phyloP scores from a whole-genome alignment of 768 basidiomycete genomes.

The Mrakia frigida region DNA sequence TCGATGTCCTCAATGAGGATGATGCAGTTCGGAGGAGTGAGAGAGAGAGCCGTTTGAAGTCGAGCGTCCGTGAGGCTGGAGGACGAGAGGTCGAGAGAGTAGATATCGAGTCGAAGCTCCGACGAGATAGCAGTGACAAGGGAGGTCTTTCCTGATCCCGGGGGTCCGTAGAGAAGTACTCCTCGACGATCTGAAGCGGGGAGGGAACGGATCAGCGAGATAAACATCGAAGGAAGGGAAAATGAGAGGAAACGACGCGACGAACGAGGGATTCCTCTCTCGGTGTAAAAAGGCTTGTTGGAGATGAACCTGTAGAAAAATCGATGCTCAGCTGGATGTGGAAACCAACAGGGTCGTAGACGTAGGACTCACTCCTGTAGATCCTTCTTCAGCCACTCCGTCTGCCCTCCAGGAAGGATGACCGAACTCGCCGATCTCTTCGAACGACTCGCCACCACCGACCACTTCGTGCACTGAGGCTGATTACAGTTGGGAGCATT shows the following conservation, averaged over 20 bases:
- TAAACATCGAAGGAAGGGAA: background rate
- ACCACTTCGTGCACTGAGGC: background rate
- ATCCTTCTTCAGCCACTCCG: constrained; percentile 62
- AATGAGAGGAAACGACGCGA: background rate
- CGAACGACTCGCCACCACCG: background rate
- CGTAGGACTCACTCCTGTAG: constrained; percentile 54
- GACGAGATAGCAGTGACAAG: constrained; percentile 51
- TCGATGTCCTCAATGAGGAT: constrained; percentile 74
- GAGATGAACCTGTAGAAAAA: constrained; percentile 49
- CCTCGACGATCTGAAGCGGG: constrained; percentile 56
- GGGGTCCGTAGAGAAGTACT: constrained; percentile 66
- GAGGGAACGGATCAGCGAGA: background rate
- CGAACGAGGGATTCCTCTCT: constrained; percentile 64
- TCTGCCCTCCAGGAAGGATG: constrained; percentile 53
- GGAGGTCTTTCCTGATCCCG: constrained; percentile 68
- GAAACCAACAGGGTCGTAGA: no score
- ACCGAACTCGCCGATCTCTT: constrained; percentile 53
- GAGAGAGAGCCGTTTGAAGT: constrained; percentile 43
- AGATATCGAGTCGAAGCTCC: constrained; percentile 68
- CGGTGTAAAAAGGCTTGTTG: constrained; percentile 68
- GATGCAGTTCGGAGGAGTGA: constrained; percentile 63
- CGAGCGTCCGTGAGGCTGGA: constrained; percentile 58
- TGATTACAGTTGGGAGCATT: background rate
- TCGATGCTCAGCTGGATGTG: no score
- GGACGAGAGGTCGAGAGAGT: constrained; percentile 61